These are phyloP conservation scores for Phytophthora hibernalis DNA, from an alignment of 352 stramenopile genomes.

Conservation along the genomic window DNA sequence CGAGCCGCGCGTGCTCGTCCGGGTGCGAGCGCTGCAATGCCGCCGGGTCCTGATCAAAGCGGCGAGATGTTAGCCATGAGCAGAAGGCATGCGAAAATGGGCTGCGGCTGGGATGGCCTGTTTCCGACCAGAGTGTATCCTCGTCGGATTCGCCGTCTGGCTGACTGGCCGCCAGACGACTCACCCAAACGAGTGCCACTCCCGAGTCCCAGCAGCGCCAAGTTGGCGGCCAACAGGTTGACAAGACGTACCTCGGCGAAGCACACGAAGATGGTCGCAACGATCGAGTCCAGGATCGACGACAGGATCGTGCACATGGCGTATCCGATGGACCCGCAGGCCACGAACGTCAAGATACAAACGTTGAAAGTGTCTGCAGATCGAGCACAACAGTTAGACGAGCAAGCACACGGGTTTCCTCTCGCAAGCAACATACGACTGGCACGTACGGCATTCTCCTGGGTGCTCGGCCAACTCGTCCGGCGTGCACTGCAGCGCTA, in stretches of 20 bases:
- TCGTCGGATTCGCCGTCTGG: constrained; percentile 34
- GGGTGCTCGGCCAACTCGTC: constrained; percentile 47
- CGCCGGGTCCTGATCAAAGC: constrained; percentile 58
- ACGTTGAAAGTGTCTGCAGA: constrained; percentile 86
- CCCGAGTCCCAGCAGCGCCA: constrained; percentile 13
- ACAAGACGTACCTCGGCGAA: constrained; percentile 79
- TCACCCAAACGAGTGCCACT: constrained; percentile 13
- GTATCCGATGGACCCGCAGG: constrained; percentile 78
- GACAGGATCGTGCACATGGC: constrained; percentile 88
- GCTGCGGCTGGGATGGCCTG: constrained; percentile 24
- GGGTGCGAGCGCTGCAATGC: constrained; percentile 75
- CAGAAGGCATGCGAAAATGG: constrained; percentile 31
- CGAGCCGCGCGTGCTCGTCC: constrained; percentile 72
- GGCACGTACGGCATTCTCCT: constrained; percentile 68
- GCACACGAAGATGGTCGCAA: constrained; percentile 89
- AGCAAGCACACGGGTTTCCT: not conserved
- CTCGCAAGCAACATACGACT: not conserved
- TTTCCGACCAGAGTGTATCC: constrained; percentile 48
- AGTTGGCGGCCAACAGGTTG: constrained; percentile 22
- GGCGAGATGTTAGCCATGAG: constrained; percentile 11
- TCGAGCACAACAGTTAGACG: constrained; percentile 7
- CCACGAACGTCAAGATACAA: constrained; percentile 76
- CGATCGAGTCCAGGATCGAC: constrained; percentile 84
- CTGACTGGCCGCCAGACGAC: constrained; percentile 21
- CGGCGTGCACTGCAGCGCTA: constrained; percentile 72